Conservation (phyloP, 2,329 filamentous ascomycete species). For the Helotiales sp. region DNA sequence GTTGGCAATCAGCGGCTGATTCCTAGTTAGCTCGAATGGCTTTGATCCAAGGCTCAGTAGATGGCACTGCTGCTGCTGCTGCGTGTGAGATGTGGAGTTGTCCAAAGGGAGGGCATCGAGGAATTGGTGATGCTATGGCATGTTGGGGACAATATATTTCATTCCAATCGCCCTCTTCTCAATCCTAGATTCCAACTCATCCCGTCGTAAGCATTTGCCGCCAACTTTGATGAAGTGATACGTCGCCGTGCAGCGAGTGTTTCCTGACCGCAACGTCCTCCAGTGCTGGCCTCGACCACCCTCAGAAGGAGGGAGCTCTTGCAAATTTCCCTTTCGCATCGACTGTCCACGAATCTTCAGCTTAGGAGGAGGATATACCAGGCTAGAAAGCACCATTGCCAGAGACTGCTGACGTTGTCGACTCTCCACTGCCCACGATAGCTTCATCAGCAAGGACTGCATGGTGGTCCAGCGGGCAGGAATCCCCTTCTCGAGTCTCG, state of each 20-base stretch:
- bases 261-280: background rate
- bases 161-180: background rate
- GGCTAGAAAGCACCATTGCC: background rate
- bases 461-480: background rate
- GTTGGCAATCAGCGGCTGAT: background rate
- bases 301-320: constrained; percentile 1
- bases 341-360: background rate
- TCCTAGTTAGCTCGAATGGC: background rate
- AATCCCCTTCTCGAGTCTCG: background rate
- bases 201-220: background rate
- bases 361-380: background rate
- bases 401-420: constrained; percentile 6
- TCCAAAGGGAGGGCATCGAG: background rate
- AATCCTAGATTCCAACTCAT: background rate
- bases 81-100: background rate
- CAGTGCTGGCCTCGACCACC: background rate
- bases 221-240: background rate
- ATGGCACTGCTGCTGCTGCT: background rate
- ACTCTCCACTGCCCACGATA: constrained; percentile 8
- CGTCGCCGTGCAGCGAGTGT: background rate
- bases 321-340: background rate
- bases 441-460: constrained; percentile 7
- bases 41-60: background rate
- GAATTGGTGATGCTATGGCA: background rate
- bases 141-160: constrained; percentile 1